Conservation (phyloP, 73 alveolate genomes). For the Breviolum minutum region DNA sequence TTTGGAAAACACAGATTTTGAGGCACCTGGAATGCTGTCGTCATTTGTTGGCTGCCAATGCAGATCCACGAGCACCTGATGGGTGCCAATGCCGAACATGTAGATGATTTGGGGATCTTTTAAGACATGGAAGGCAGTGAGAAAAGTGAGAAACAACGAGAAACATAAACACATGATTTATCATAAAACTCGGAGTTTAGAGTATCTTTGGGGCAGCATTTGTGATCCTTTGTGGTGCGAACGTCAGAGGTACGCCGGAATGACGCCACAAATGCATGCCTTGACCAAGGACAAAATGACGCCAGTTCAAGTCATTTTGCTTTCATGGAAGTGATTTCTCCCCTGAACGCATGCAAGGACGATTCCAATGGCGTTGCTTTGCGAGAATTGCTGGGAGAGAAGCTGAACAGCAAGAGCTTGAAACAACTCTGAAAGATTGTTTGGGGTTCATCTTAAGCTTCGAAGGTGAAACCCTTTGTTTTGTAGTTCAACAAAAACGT, state of each 20-base stretch:
- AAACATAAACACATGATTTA: not conserved
- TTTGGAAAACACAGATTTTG: too few species aligned
- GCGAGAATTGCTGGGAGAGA: constrained; percentile 62
- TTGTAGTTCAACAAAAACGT: too few species aligned
- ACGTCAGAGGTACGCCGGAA: constrained; percentile 47
- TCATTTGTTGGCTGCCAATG: constrained; percentile 39
- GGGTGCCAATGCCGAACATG: not conserved
- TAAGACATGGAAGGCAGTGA: too few species aligned
- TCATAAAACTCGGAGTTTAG: not conserved
- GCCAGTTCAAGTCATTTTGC: not conserved
- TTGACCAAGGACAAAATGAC: constrained; percentile 16
- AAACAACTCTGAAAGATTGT: not conserved
- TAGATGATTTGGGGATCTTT: not conserved
- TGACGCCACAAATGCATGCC: constrained; percentile 90
- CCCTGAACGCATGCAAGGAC: not conserved
- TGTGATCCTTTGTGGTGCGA: not conserved
- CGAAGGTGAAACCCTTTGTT: too few species aligned
- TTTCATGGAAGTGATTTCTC: not conserved
- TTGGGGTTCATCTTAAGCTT: not conserved
- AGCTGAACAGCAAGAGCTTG: not conserved
- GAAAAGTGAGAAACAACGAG: too few species aligned
- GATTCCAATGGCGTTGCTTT: constrained; percentile 35
- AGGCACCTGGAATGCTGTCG: constrained; percentile 93
- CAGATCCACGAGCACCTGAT: constrained; percentile 72
- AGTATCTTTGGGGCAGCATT: not conserved